Percentiles rank a stretch among this genome's conserved stretches.
Conservation (phyloP, 2,329 filamentous ascomycete species). For the Spiromastix sp. region DNA sequence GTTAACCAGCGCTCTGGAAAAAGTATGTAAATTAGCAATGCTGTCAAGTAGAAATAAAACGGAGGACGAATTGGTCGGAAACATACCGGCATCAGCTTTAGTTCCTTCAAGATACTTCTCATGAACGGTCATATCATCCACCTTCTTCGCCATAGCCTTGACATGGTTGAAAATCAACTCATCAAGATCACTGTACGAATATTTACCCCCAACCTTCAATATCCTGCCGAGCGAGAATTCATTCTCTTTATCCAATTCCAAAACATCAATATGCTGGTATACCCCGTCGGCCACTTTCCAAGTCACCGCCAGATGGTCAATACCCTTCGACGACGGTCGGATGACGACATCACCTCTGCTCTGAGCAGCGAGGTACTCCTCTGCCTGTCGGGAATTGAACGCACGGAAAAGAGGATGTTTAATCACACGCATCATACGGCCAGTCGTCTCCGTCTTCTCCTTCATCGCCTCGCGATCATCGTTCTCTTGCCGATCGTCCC, state of each 20-base stretch:
- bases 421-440: conserved; percentile 84
- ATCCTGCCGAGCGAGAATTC: conserved; percentile 87
- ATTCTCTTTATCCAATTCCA: conserved; percentile 93
- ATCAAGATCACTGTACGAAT: conserved; percentile 90
- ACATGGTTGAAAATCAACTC: conserved; percentile 96
- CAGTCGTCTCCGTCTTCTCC: conserved; percentile 76
- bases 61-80: conserved; percentile 4
- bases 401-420: conserved; percentile 94
- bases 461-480: conserved; percentile 72
- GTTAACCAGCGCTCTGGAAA: conserved; percentile 90
- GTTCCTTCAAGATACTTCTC: conserved; percentile 86
- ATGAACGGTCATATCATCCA: conserved; percentile 88
- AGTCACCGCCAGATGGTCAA: conserved; percentile 88
- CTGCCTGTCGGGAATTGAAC: conserved; percentile 84
- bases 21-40: no score
- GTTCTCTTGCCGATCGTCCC: conserved; percentile 75
- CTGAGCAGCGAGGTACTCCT: conserved; percentile 84
- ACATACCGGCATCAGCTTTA: conserved; percentile 73
- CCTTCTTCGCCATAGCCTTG: conserved; percentile 95
- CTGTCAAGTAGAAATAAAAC: background rate
- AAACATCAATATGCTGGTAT: conserved; percentile 96
- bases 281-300: conserved; percentile 96
- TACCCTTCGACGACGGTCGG: conserved; percentile 86
- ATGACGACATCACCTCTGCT: conserved; percentile 86
- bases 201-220: conserved; percentile 76